Evolutionary conservation across 1,139 yeast genomes (phyloP).

Genomic region (Sugiyamaella xylanicola): DNA sequence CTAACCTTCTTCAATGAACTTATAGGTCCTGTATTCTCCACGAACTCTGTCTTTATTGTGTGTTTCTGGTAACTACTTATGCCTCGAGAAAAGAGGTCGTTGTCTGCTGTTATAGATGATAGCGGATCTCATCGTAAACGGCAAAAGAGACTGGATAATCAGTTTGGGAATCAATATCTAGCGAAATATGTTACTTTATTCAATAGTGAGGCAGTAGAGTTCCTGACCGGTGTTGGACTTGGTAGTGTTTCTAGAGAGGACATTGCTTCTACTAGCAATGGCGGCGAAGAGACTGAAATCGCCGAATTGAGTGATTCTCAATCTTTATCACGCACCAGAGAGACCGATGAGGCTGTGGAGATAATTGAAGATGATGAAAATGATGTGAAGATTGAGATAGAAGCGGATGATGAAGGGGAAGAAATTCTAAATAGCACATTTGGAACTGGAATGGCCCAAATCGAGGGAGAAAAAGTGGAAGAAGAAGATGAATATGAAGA

Average conservation of each 20-base stretch:
- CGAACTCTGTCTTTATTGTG: no score
- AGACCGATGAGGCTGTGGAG: no score
- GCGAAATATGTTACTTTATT: conserved; percentile 24
- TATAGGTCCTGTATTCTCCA: no score
- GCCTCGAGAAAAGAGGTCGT: not conserved
- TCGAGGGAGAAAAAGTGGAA: no score
- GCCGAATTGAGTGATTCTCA: no score
- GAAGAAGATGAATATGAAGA: no score
- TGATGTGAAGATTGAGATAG: not conserved
- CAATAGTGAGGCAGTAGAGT: conserved; percentile 28
- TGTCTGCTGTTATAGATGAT: not conserved
- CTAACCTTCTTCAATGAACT: no score
- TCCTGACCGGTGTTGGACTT: conserved; percentile 23
- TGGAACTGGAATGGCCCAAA: no score
- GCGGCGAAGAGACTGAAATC: no score
- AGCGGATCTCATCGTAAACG: not conserved
- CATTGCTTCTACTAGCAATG: not conserved
- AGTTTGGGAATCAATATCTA: not conserved
- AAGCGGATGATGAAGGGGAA: not conserved
- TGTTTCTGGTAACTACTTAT: not conserved
- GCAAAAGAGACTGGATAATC: not conserved
- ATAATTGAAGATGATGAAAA: not conserved
- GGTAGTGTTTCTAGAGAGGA: not conserved
- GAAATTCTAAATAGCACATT: no score
- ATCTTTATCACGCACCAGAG: no score